Evolutionary conservation across 768 basidiomycete genomes (phyloP), one percentile per base, ranked within the genome.

Genomic region (Trametes elegans): DNA sequence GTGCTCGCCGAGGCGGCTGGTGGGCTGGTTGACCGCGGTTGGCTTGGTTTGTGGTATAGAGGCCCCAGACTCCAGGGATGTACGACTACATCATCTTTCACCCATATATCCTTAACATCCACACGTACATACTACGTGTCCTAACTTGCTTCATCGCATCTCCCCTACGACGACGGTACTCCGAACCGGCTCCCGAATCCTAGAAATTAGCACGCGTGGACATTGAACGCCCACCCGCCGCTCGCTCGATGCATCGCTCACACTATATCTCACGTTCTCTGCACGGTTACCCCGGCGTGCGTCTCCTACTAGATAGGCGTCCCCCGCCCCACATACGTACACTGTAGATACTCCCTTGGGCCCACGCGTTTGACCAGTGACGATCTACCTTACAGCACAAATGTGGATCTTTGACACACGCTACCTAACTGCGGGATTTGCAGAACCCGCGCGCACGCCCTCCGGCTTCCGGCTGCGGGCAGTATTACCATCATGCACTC

Each of bases 21-120:
- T 39, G 21, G 46, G 46, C 50, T 41, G 46, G 57, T 53, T 47
- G 36, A 29, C 55, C 28, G 42, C n/a, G 29, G 28, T 31, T 47
- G 21, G 38, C 29, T 26, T 41, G 46, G 45, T 27, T 49, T 58
- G 57, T 58, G 57, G 51, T 53, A 53, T 58, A 58, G 57, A 58
- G 57, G 51, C 39, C n/a, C 46, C 50, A 24, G 44, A 26, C 41
- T 45, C n/a, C 34, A 53, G 51, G 50, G 51, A 44, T 57, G 57
- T 58, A 57, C 38, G 19, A 58, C 38, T 53, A 53, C 35, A 39
- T 41, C 28, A 40, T 47, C 49, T 51, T 44, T 36, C 44, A 28
- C 34, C n/a, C 49, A 53, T 57, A 53, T 58, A 58, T 49, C 38
- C 36, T 26, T 39, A 46, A 34, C 40, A 14, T 36, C 11, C 41